phyloP scores from a whole-genome alignment of 2,329 filamentous ascomycete genomes.

The Microcyclosporella mali region DNA sequence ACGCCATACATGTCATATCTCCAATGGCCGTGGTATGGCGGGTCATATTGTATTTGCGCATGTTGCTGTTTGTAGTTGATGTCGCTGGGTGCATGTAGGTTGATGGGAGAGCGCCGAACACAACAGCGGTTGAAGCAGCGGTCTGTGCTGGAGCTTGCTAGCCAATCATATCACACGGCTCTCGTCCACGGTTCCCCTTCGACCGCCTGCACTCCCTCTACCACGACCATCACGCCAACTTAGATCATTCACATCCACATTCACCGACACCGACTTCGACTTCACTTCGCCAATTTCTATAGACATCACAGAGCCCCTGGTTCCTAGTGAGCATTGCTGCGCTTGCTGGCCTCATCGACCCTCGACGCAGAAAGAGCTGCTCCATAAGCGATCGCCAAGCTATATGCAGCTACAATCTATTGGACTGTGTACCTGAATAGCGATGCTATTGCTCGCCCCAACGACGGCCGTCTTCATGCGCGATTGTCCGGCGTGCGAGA shows the following conservation, averaged over 20 bases:
- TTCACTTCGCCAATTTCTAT: not conserved
- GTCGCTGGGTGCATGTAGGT: not conserved
- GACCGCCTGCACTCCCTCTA: not conserved
- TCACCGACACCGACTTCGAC: not conserved
- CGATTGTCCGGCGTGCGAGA: too few relatives aligned
- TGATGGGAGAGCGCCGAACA: not conserved
- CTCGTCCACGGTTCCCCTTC: not conserved
- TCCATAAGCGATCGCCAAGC: not conserved
- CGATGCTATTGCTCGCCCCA: too few relatives aligned
- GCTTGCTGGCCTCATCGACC: not conserved
- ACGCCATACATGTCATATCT: not conserved
- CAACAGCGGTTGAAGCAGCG: not conserved
- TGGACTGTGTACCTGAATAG: too few relatives aligned
- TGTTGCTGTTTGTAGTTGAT: not conserved
- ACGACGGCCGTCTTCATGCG: too few relatives aligned
- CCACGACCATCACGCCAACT: not conserved
- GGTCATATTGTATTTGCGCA: too few relatives aligned
- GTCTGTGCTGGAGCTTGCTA: not conserved
- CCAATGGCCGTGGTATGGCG: not conserved
- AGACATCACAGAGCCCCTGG: too few relatives aligned
- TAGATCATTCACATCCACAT: not conserved
- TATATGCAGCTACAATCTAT: too few relatives aligned
- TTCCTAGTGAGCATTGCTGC: too few relatives aligned
- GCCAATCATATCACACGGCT: not conserved
- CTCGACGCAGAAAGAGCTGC: not conserved